Base-by-base conservation (phyloP, 164 flowering plant genomes). In the Chimonanthus praecox region DNA sequence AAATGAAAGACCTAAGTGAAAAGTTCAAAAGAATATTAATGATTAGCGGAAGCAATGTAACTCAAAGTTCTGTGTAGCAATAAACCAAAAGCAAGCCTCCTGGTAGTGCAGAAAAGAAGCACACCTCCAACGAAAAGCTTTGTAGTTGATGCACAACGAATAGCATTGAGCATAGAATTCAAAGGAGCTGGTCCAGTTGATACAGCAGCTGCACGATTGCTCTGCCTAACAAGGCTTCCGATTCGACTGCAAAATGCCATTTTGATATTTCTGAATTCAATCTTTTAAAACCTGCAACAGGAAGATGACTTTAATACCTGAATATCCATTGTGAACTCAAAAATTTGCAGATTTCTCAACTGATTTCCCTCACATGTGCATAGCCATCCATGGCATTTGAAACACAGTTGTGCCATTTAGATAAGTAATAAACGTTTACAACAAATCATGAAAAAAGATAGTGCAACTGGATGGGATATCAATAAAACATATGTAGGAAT, bases 101-200 rank as follows among this genome's bases (percentile, higher is more conserved):
- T 33, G 33, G 33, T 33, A 33, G 1, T 33, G 33, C 33, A 54
- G 16, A 54, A 54, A 54, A 54, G 16, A n/a, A 44, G 15, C 69
- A 71, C 82, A 94, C 97, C 96, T 82, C 97, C 94, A 80, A 92
- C 44, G 63, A 90, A 94, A 73, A 94, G 93, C 84, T 94, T 92
- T n/a, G 60, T 54, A 54, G 91, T 58, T 4, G 78, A 78, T 73
- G 88, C 84, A 83, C 77, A 82, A 8, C 95, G 85, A 69, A 87
- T 21, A 48, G 88, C 79, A 74, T 87, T 88, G 65, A 88, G 69
- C 90, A 91, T 85, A 4, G 90, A 79, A 62, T 82, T 21, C 73
- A 72, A 46, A 9, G 87, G 74, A 62, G 44, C 79, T 63, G 76
- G 83, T 8, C 73, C 85, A 76, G 51, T 80, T 51, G 79, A 49